Evolutionary conservation across 495 filamentous ascomycete species (phyloP), one percentile per base, ranked within the genome.

Genomic region (Neurospora sp.): DNA sequence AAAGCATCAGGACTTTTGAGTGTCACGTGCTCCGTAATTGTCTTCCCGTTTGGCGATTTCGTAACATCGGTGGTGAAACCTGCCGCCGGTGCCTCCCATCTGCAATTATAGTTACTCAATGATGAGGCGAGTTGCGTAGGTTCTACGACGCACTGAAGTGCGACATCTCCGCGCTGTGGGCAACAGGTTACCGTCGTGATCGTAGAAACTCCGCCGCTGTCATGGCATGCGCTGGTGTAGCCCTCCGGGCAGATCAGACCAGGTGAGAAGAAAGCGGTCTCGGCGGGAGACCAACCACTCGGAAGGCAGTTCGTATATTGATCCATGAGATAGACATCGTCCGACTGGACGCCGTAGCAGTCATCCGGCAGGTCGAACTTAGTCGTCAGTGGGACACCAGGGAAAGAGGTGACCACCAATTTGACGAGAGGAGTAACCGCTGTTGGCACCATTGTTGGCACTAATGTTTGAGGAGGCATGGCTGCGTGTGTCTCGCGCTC

Each of bases 151-250:
- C 77, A 80, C 1, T 35, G 53, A 2, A 80, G 59, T 0, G 70
- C 69, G 16, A 78, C 59, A 70, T 53, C 44, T 12, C 70, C 35
- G 61, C 45, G 41, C 14, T 61, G n/a, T 9, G 76, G 79, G 53
- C 76, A 80, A 53, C 79, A 79, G 3, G 78, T 78, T 14, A 80
- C 73, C 4, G 79, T 80, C 9, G 77, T 78, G 71, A 79, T 76
- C 38, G 70, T 73, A 22, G n/a, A 27, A 14, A 75, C 75, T 1
- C 75, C 74, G 4, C 48, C 68, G 41, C 44, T 73, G 40, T 76
- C 71, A 12, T 71, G 71, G 48, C 79, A 79, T 3, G 77, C 77
- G 20, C 38, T 70, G 68, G 59, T 74, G 70, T 79, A 80, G 39
- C 77, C 79, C n/a, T 59, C 61, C 1, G 79, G 79, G 70, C 78